Base-by-base conservation (phyloP, 768 basidiomycete genomes). In the Tricholoma hemisulphureum region DNA sequence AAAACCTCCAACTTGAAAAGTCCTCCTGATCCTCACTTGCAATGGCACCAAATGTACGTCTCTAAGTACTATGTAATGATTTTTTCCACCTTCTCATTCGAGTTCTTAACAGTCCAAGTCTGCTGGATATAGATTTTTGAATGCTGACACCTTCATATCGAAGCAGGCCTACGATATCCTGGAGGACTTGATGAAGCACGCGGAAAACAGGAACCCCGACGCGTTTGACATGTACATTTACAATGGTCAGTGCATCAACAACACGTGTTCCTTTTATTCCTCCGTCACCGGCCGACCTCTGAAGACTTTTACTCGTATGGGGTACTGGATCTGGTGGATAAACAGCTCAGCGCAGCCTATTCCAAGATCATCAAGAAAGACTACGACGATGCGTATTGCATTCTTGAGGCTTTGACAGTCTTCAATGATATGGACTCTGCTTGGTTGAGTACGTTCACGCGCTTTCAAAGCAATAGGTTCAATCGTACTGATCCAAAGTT, bases 321-420 rank as follows among this genome's bases (percentile, higher is more conserved):
- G 14, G 55, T 74, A n/a, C 62, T 75, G 23, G 69, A 73, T 51
- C 66, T 76, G 52, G 65, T 77, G n/a, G 71, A 77, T 58, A 69
- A 58, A 21, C 65, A 63, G 4, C 63, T 75, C 24, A 54, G 58
- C n/a, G 64, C 55, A 28, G 57, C 72, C 21, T 64, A 76, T 56
- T 58, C 67, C 7, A 74, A 74, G 51, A 61, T 75, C 20, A 52
- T 46, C n/a, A 67, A 69, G 41, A 73, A 75, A 53, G 61, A 68
- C 11, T 73, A 69, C 65, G 66, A 71, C 45, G 71, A 72, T 23
- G 72, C 71, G 9, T 71, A 71, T 64, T 52, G 51, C 29, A 54
- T 72, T 31, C 65, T 76, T 6, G 76, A 75, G 61, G 73, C 61
- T 1, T 58, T 77, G 55, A 67, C 70, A 11, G 56, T 69, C 14